Evolutionary conservation across 352 stramenopile genomes (phyloP).

Genomic region (Pythium monospermum): DNA sequence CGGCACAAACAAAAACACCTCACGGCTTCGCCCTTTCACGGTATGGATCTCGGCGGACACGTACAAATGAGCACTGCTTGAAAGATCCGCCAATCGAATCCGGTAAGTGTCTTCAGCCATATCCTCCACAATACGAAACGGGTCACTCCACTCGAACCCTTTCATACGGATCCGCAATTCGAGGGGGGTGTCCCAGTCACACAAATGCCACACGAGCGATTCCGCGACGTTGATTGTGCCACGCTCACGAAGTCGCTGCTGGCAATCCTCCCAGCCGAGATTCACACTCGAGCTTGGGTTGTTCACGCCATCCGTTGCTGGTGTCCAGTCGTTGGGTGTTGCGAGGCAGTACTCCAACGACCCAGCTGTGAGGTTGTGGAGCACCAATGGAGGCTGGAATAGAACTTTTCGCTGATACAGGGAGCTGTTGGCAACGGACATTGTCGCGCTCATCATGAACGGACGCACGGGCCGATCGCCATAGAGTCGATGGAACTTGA

Average conservation of each 20-base stretch:
- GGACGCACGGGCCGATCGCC: constrained; percentile 71
- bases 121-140: constrained; percentile 45
- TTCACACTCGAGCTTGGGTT: constrained; percentile 33
- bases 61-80: constrained; percentile 68
- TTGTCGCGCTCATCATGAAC: constrained; percentile 70
- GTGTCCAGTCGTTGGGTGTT: constrained; percentile 69
- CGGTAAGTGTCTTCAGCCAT: constrained; percentile 41
- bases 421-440: constrained; percentile 47
- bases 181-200: constrained; percentile 67
- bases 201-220: constrained; percentile 81
- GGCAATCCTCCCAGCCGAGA: constrained; percentile 64
- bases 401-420: constrained; percentile 71
- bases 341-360: constrained; percentile 68
- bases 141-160: constrained; percentile 84
- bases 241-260: constrained; percentile 73
- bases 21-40: constrained; percentile 47
- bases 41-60: constrained; percentile 59
- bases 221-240: constrained; percentile 75
- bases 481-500: constrained; percentile 79
- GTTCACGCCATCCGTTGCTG: constrained; percentile 33
- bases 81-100: constrained; percentile 76
- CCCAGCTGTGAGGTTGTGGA: constrained; percentile 74
- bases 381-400: constrained; percentile 72
- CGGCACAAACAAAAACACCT: constrained; percentile 80
- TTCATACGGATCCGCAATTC: constrained; percentile 78